Evolutionary conservation across 257 asterid genomes (phyloP), one percentile per base, ranked within the genome.

Genomic region (Ilex asprella): DNA sequence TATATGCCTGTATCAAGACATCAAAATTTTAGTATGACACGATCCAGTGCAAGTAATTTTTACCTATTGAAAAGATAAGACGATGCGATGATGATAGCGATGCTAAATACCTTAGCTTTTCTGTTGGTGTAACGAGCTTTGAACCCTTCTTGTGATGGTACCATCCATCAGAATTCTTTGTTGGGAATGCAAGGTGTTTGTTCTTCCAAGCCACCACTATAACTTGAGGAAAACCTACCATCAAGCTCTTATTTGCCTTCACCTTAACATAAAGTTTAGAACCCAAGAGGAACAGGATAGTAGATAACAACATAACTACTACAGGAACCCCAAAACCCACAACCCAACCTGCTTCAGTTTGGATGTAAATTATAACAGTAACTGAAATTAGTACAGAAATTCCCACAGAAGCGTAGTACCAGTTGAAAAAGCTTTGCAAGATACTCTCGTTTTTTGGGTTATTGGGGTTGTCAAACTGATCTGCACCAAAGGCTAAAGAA

Each of bases 401-500:
- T 0, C 89, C 79, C 4, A 85, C 72, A 51, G 84, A 70, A 63
- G 83, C 94, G 50, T 83, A 83, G 61, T 85, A 85, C 88, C 86
- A 86, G 65, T 78, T 82, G 79, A 86, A 86, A 64, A 80, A 88
- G 41, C 84, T 84, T 54, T 82, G 85, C 30, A 84, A 49, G 55
- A 79, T 61, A 61, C 88, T 73, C 61, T 70, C 66, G 52, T 86
- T 86, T 0, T 80, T 78, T 0, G 89, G 88, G 64, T 83, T 78
- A 7, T 67, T 32, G 0, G 82, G 90, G 39, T 77, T 62, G 73
- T 86, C 76, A 65, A 82, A 75, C 65, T 88, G 96, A 69, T 88
- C 96, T 0, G 96, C 96, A 7, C 95, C 96, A 58, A 88, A 88
- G 2, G 95, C 92, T 46, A 88, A 35, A 32, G 95, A 84, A 60